A percentile compares a stretch with the other conserved stretches of the same genome.
Conservation (phyloP, 2,329 filamentous ascomycete species). For the Calonectria henricotiae region DNA sequence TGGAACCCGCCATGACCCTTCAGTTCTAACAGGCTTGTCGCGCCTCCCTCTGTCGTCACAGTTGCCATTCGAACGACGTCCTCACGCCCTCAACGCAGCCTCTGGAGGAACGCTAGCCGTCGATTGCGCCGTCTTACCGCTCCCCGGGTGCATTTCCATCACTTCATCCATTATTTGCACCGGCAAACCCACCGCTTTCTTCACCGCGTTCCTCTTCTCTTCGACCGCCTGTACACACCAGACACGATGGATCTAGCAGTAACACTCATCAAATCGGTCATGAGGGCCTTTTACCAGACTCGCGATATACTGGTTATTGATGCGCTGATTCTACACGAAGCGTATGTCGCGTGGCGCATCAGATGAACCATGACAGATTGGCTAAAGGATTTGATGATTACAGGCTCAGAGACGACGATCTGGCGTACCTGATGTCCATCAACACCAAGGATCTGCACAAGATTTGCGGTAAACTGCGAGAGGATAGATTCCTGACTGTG, state of each 20-base stretch:
- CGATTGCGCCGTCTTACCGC: constrained; percentile 5
- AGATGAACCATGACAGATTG: constrained; percentile 55
- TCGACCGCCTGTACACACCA: constrained; percentile 22
- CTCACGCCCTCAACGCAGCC: constrained; percentile 24
- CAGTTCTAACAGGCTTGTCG: constrained; percentile 43
- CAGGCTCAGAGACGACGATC: constrained; percentile 88
- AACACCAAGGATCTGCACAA: constrained; percentile 95
- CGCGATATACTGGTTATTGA: constrained; percentile 89
- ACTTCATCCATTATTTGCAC: neutral
- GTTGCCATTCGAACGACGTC: constrained; percentile 35
- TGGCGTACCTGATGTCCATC: constrained; percentile 89
- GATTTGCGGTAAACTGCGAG: constrained; percentile 86
- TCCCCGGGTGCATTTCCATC: neutral
- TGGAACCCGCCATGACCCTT: constrained; percentile 38
- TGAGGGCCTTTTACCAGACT: constrained; percentile 89
- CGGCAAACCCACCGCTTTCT: constrained; percentile 7
- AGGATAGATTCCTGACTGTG: constrained; percentile 89
- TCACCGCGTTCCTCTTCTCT: constrained; percentile 9
- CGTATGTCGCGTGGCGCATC: constrained; percentile 67
- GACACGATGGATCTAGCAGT: constrained; percentile 71
- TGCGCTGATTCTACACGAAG: constrained; percentile 87
- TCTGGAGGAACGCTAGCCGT: neutral
- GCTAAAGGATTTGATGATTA: constrained; percentile 77
- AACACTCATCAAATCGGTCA: constrained; percentile 88
- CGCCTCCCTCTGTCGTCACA: constrained; percentile 39